Evolutionary conservation across 441 rosid genomes (phyloP), one percentile per base, ranked within the genome.

Genomic region (Populus hybrid): DNA sequence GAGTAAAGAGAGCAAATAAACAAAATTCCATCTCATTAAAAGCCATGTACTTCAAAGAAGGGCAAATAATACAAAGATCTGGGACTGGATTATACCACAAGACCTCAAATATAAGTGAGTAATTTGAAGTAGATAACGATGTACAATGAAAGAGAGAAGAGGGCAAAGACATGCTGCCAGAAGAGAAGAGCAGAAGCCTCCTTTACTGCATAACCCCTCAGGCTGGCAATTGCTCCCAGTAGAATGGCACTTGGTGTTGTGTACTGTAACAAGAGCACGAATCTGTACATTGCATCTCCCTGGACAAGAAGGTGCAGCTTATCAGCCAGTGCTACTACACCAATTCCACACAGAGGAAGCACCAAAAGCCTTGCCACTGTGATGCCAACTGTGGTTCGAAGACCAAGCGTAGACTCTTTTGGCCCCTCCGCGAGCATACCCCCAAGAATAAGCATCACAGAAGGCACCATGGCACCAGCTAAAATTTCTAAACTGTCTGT

Each of bases 391-490:
- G 95, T 92, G 5, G 99, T 95, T 77, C 91, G 86, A 66, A 87
- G 84, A 32, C 99, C 99, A 18, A 95, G 92, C 21, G 83, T 84
- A 3, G 99, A 92, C 21, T 93, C 93, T 10, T 83, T 91, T 38
- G 99, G 99, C 75, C 99, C 99, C 79, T 95, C 96, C 0, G 99
- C 83, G 54, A 95, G 89, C 97, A 93, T 92, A 42, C 99, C 99
- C 23, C 99, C 95, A 34, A 93, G 98, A 4, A 95, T 84, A 76
- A 95, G 98, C 99, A 92, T 93, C 84, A 91, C 99, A 1, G 98
- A 95, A 3, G 99, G 98, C 73, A 95, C 99, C 95, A 87, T 88
- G n/a, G 97, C 98, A 3, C 91, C 92, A 0, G 82, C 99, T 84
- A 95, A 73, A 74, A 95, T 93, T 80, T 89, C 87, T 72, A 95